Evolutionary conservation across 2,329 filamentous ascomycete species (phyloP).

Genomic region (Aspergillus fumigatus): DNA sequence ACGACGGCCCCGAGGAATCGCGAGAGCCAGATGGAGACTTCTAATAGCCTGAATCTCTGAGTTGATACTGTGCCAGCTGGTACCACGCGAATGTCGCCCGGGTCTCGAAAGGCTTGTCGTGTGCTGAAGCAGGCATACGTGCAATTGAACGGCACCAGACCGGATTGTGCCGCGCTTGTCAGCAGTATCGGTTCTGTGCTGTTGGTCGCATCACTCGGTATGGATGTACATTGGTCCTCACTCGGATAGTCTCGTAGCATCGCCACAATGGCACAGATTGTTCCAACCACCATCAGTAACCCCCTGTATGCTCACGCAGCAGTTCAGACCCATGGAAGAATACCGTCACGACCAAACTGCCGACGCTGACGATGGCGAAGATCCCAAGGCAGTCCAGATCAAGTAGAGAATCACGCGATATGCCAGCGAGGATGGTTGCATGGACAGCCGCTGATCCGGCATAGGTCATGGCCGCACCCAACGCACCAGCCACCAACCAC

Average conservation of each 20-base stretch:
- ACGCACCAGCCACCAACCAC: background rate
- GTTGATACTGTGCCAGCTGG: background rate
- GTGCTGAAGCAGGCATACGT: background rate
- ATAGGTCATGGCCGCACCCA: background rate
- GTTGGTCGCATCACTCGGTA: background rate
- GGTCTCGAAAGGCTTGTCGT: background rate
- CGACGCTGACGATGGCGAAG: background rate
- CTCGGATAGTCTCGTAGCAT: background rate
- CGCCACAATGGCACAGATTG: background rate
- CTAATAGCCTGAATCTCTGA: background rate
- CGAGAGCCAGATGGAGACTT: background rate
- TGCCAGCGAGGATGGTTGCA: background rate
- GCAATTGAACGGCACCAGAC: background rate
- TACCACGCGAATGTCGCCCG: background rate
- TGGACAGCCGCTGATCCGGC: background rate
- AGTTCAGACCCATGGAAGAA: background rate
- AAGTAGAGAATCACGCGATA: background rate
- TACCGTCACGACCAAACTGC: background rate
- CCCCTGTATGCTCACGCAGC: background rate
- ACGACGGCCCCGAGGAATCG: background rate
- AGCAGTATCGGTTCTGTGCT: background rate
- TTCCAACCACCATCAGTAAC: background rate
- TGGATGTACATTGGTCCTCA: background rate
- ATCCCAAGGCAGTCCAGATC: background rate
- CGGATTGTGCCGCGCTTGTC: background rate